Evolutionary conservation across 2,329 filamentous ascomycete species (phyloP).

Genomic region (Catunica adiposa): DNA sequence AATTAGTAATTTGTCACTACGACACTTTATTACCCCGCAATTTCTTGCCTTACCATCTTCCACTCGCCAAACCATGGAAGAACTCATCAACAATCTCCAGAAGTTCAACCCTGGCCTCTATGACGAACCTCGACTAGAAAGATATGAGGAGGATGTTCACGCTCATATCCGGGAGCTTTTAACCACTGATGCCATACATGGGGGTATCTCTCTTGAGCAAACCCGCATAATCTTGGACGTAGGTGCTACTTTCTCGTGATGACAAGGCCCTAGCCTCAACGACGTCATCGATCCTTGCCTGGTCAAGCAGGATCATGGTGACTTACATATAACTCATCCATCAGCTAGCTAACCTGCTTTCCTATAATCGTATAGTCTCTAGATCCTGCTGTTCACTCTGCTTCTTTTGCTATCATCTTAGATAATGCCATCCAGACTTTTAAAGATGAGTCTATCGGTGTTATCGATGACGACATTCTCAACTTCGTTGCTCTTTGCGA

Average conservation of each 20-base stretch:
- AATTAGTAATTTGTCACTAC: background rate
- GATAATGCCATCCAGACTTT: constrained; percentile 17
- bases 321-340: background rate
- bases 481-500: constrained; percentile 34
- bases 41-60: background rate
- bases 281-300: constrained; percentile 3
- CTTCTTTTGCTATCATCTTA: constrained; percentile 35
- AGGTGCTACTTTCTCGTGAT: background rate
- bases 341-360: background rate
- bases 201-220: background rate
- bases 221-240: constrained; percentile 9
- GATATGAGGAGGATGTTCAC: background rate
- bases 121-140: background rate
- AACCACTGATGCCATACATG: background rate
- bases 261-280: background rate
- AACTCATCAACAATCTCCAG: background rate
- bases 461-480: constrained; percentile 23
- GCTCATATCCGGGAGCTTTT: background rate
- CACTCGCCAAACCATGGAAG: constrained; percentile 6
- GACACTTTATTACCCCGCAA: background rate
- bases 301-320: background rate
- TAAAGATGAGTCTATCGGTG: background rate
- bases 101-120: constrained; percentile 4
- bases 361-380: constrained; percentile 23
- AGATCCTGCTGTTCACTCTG: constrained; percentile 32